Percentiles rank a stretch among this genome's conserved stretches.
These are phyloP conservation scores for Typha latifolia DNA, from an alignment of 176 grass and related monocot genomes.

Conservation along the genomic window DNA sequence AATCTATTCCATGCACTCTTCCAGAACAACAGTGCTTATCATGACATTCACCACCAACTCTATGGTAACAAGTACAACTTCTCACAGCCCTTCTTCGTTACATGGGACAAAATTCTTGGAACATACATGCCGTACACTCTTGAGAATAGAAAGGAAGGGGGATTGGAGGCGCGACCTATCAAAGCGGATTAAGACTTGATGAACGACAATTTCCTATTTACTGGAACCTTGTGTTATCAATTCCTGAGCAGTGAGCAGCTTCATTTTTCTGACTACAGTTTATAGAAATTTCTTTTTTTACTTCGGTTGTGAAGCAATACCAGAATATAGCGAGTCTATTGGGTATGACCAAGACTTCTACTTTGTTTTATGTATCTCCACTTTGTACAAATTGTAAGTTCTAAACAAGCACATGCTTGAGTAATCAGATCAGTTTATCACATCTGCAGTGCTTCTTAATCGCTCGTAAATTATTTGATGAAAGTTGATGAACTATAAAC, in stretches of 20 bases:
- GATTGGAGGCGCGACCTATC: constrained; percentile 40
- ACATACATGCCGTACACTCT: constrained; percentile 58
- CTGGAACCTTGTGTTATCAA: no score
- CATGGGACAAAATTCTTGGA: constrained; percentile 63
- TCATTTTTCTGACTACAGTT: not conserved
- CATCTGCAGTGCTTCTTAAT: not conserved
- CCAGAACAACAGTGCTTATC: constrained; percentile 64
- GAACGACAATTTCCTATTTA: not conserved
- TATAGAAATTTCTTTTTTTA: not conserved
- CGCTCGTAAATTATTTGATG: no score
- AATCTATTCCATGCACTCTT: constrained; percentile 50
- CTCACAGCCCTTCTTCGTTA: constrained; percentile 60
- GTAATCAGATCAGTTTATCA: no score
- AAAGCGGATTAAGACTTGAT: constrained; percentile 2
- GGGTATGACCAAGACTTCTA: no score
- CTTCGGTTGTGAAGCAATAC: not conserved
- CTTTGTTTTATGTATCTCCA: no score
- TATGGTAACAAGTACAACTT: constrained; percentile 71
- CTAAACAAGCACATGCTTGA: no score
- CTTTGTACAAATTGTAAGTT: no score
- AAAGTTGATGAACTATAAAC: no score
- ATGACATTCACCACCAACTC: constrained; percentile 68
- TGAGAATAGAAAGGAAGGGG: constrained; percentile 50
- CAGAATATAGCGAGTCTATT: not conserved
- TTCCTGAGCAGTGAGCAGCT: no score